Evolutionary conservation across 306 rosid species (phyloP).

Genomic region (Benincasa hispida): DNA sequence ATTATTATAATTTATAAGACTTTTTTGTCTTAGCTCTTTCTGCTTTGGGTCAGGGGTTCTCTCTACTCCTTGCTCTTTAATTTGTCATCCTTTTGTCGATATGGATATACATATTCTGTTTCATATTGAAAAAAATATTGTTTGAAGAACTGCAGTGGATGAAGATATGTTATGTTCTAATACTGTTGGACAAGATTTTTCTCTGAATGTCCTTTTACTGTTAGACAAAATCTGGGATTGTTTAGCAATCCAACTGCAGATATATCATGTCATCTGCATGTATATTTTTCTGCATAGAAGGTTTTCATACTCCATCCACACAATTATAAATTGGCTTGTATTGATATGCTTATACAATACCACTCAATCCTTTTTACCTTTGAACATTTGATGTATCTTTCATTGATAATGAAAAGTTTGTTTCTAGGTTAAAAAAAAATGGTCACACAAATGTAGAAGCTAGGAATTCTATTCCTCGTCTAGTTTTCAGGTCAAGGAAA

Average conservation of each 20-base stretch:
- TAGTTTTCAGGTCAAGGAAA: background rate
- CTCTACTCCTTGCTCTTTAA: too few relatives aligned
- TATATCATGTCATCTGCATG: background rate
- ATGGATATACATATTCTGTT: too few relatives aligned
- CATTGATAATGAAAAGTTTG: background rate
- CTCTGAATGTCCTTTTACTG: background rate
- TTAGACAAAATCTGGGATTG: background rate
- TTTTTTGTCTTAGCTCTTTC: too few relatives aligned
- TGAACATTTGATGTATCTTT: background rate
- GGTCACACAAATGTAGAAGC: background rate
- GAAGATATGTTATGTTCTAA: background rate
- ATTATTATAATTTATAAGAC: too few relatives aligned
- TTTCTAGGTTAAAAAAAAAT: background rate
- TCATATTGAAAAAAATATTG: too few relatives aligned
- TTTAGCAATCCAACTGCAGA: background rate
- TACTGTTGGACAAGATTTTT: background rate
- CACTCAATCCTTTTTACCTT: background rate
- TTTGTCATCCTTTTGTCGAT: too few relatives aligned
- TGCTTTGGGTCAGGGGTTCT: too few relatives aligned
- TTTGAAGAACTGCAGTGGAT: background rate
- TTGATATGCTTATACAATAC: background rate
- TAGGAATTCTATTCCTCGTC: background rate
- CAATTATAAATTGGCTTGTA: background rate
- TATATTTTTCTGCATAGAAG: background rate
- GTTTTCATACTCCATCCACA: background rate